Percentiles rank a stretch among this genome's conserved stretches.
Conservation (phyloP, 2,329 filamentous ascomycete genomes). For the Rosellinia necatrix region DNA sequence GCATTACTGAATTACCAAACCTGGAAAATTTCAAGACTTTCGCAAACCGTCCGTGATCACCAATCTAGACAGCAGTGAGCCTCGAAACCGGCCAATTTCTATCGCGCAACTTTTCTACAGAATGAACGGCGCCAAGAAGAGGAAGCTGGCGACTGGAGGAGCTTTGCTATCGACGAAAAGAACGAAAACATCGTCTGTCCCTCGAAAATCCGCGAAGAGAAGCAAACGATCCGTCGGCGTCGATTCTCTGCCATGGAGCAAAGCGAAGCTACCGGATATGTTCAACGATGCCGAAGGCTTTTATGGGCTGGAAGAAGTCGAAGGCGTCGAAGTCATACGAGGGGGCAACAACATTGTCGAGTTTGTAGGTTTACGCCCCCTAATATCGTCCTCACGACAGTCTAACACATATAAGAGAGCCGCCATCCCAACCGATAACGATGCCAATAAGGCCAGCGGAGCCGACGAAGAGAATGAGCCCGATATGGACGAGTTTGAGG, state of each 20-base stretch:
- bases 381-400: slow-evolving; percentile 13
- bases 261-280: slow-evolving; percentile 71
- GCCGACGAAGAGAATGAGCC: slow-evolving; percentile 7
- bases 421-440: slow-evolving; percentile 18
- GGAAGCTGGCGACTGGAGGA: slow-evolving; percentile 29
- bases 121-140: slow-evolving; percentile 36
- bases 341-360: slow-evolving; percentile 60
- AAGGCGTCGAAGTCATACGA: slow-evolving; percentile 83
- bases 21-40: slow-evolving; percentile 23
- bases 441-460: slow-evolving; percentile 25
- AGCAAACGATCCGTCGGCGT: slow-evolving; percentile 51
- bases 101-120: slow-evolving; percentile 9
- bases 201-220: slow-evolving; percentile 32
- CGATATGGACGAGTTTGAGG: slow-evolving; percentile 59
- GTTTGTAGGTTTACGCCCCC: slow-evolving; percentile 51
- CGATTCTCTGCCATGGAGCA: slow-evolving; percentile 60
- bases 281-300: slow-evolving; percentile 93
- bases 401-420: slow-evolving; percentile 32
- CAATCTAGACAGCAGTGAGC: not conserved
- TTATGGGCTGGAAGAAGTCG: slow-evolving; percentile 87
- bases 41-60: not conserved
- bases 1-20: too few relatives aligned
- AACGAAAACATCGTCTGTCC: slow-evolving; percentile 24
- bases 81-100: not conserved
- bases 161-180: slow-evolving; percentile 33